Conservation (phyloP, 768 basidiomycete species). For the Harrya chromipes region DNA sequence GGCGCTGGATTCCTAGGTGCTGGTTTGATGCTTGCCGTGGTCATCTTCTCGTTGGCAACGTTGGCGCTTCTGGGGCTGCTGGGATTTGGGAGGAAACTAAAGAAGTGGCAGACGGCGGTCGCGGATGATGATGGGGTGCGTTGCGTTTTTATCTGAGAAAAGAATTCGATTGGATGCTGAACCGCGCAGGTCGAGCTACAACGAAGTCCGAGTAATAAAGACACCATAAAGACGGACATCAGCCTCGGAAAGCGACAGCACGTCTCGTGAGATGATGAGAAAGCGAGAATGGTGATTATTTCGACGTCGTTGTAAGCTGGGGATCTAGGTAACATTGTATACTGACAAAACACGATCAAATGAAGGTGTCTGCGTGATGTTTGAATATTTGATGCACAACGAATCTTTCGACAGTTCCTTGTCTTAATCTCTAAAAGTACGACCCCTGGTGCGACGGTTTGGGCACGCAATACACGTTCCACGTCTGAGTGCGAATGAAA, state of each 20-base stretch:
- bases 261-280: background rate
- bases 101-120: background rate
- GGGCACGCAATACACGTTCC: no score
- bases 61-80: slow-evolving; percentile 42
- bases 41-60: slow-evolving; percentile 35
- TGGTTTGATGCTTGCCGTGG: slow-evolving; percentile 46
- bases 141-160: background rate
- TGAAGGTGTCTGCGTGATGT: slow-evolving; percentile 14
- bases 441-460: no score
- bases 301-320: background rate
- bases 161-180: slow-evolving; percentile 1
- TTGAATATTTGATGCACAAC: slow-evolving; percentile 5
- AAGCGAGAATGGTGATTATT: background rate
- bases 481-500: no score
- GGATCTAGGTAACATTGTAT: slow-evolving; percentile 16
- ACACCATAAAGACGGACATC: background rate
- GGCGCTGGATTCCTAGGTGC: slow-evolving; percentile 72
- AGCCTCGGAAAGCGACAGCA: background rate
- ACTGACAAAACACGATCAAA: slow-evolving; percentile 9
- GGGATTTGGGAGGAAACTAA: slow-evolving; percentile 21
- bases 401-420: no score
- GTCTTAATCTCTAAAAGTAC: no score
- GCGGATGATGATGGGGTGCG: slow-evolving; percentile 19
- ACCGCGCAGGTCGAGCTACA: slow-evolving; percentile 21
- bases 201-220: slow-evolving; percentile 11